phyloP scores from a whole-genome alignment of 306 rosid species.

The Macrotyloma uniflorum region DNA sequence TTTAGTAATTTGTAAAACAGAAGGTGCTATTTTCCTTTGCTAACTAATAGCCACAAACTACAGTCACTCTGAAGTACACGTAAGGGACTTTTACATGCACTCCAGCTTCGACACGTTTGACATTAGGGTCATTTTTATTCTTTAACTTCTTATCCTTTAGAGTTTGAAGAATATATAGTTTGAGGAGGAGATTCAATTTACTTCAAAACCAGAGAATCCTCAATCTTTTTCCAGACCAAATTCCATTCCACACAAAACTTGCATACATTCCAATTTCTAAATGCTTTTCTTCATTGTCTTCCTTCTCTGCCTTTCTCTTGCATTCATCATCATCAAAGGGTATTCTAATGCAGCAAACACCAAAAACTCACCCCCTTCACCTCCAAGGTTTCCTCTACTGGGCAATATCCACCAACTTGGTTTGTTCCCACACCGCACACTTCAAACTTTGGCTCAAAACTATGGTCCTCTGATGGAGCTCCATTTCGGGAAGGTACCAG shows the following conservation, averaged over 20 bases:
- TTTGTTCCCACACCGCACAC: conserved; percentile 14
- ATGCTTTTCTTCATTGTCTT: conserved; percentile 16
- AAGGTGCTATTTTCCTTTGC: too few relatives aligned
- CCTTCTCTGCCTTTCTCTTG: not conserved
- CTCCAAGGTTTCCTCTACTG: conserved; percentile 2
- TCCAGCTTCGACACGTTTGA: too few relatives aligned
- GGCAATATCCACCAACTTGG: conserved; percentile 35
- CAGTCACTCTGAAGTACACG: too few relatives aligned
- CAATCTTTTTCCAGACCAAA: too few relatives aligned
- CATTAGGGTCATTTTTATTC: too few relatives aligned
- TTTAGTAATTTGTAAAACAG: too few relatives aligned
- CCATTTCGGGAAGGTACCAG: conserved; percentile 19
- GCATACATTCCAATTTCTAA: not conserved
- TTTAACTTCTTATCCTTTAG: too few relatives aligned
- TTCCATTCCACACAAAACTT: not conserved
- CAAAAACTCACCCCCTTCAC: conserved; percentile 37
- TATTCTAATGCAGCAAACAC: not conserved
- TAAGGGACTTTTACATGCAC: too few relatives aligned
- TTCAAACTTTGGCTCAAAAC: conserved; percentile 21
- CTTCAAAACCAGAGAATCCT: too few relatives aligned
- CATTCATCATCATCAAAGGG: conserved; percentile 24
- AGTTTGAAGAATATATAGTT: too few relatives aligned
- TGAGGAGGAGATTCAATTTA: too few relatives aligned
- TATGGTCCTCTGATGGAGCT: conserved; percentile 27
- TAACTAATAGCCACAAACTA: too few relatives aligned